Base-by-base conservation (phyloP, 805 yeast species). In the Ogataea degrootiae region DNA sequence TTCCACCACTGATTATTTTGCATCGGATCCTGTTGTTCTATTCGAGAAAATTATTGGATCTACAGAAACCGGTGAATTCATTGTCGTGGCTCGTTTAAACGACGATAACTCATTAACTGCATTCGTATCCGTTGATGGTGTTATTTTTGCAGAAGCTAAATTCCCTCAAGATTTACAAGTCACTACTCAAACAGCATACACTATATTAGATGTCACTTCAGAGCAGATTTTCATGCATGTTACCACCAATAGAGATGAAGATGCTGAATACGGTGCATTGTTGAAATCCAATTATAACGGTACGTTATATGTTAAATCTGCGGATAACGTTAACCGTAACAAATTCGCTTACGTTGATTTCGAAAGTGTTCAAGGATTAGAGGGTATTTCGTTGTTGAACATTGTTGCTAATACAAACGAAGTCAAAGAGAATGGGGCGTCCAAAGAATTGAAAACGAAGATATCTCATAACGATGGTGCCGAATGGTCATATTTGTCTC, bases 381-480 rank as follows among this genome's bases (percentile, higher is more conserved):
- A 92, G 66, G 99, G 99, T 39, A 83, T 90, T 2, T 75, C 88
- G 1, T 54, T 91, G 8, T 77, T 85, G 19, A 92, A 92, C 63
- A 69, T 77, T 5, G 96, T 91, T 4, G 51, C 66, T 8, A 86
- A 86, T 55, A 65, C 76, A 0, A 66, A 69, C 1, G 76, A 75
- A 7, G 76, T 76, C 4, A 36, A 34, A 8, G 37, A 47, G 0
- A 49, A 51, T 2, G 54, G 49, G 4, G 62, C 57, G 6, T 54
- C 57, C 1, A 91, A 91, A 64, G 65, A 72, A 53, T 64, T 92
- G 49, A 82, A 81, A 62, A 77, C 97, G 0, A 75, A 72, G 64
- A 87, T 91, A 46, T 80, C 97, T 0, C 88, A 83, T 60, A 89
- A 89, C 63, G 97, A 94, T 65, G 99, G 97, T 47, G 87, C 92